Conservation (phyloP, 345 rosid species). For the Microcos paniculata region DNA sequence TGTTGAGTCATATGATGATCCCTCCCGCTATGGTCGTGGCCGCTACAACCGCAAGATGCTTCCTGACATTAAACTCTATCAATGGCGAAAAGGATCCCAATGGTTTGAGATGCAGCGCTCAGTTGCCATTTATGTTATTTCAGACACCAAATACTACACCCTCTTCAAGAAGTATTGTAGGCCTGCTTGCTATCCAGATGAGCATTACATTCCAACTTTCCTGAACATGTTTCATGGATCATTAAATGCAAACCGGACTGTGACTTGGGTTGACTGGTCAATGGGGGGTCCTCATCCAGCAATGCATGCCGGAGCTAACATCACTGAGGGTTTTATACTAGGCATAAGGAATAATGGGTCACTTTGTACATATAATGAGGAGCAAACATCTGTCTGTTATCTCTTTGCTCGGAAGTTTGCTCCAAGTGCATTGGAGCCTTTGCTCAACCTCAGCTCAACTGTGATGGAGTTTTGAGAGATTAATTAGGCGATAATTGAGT, state of each 20-base stretch:
- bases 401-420: conserved; percentile 94
- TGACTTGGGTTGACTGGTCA: conserved; percentile 95
- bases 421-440: conserved; percentile 62
- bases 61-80: conserved; percentile 70
- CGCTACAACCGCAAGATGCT: conserved; percentile 87
- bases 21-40: conserved; percentile 86
- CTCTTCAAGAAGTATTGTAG: conserved; percentile 69
- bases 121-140: conserved; percentile 57
- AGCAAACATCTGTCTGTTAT: conserved; percentile 57
- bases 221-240: conserved; percentile 81
- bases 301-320: conserved; percentile 42
- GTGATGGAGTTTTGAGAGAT: conserved; percentile 62
- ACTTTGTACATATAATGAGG: conserved; percentile 64
- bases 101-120: conserved; percentile 87
- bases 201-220: conserved; percentile 85
- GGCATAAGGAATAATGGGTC: conserved; percentile 64
- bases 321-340: conserved; percentile 62
- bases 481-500: background rate
- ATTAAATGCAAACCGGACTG: conserved; percentile 62
- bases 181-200: conserved; percentile 96
- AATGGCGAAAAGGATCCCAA: conserved; percentile 94
- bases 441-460: conserved; percentile 66
- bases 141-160: conserved; percentile 67
- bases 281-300: conserved; percentile 92
- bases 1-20: conserved; percentile 86